These are phyloP conservation scores for Epichloe aotearoae DNA, from an alignment of 2,329 filamentous ascomycete genomes.

Conservation along the genomic window DNA sequence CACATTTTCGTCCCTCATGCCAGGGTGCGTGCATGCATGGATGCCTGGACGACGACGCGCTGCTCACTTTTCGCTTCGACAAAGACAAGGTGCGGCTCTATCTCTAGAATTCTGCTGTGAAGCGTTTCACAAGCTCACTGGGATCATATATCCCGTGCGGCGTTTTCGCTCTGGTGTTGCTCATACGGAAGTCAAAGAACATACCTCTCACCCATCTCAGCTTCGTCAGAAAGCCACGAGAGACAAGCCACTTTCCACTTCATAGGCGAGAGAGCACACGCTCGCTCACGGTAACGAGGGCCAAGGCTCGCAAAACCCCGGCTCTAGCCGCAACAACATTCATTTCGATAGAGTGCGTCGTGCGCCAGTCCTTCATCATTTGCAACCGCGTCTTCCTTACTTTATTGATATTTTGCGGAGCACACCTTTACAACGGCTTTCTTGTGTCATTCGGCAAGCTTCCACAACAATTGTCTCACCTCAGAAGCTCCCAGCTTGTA, in stretches of 20 bases:
- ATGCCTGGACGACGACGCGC: not conserved
- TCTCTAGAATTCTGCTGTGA: not conserved
- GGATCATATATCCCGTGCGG: not conserved
- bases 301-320: too few species aligned
- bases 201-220: not conserved
- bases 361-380: not conserved
- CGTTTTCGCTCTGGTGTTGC: not conserved
- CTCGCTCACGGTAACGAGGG: not conserved
- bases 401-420: not conserved
- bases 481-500: slow-evolving; percentile 4
- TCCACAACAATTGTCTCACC: not conserved
- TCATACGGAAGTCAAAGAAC: not conserved
- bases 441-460: slow-evolving; percentile 1
- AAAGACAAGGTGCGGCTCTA: not conserved
- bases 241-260: not conserved
- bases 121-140: slow-evolving; percentile 1
- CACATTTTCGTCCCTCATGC: not conserved
- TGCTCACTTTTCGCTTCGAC: not conserved
- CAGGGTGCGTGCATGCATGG: not conserved
- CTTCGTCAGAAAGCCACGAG: not conserved
- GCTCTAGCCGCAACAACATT: not conserved
- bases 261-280: not conserved
- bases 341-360: not conserved
- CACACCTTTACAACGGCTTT: slow-evolving; percentile 4
- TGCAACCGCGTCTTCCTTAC: not conserved